Conservation (phyloP, 2,329 filamentous ascomycete genomes). For the Fusarium annulatum region DNA sequence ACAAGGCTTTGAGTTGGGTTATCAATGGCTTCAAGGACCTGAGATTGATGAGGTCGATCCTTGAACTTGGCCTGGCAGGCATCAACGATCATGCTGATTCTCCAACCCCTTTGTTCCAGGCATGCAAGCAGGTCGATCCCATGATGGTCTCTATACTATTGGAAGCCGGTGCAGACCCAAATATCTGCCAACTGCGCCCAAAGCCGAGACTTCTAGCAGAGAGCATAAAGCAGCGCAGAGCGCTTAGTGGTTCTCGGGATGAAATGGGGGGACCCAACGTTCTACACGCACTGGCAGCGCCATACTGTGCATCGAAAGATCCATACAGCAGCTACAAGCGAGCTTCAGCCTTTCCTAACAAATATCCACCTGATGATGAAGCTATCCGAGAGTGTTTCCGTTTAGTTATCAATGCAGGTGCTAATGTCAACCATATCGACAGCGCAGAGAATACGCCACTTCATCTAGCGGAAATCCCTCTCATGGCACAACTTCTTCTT, state of each 20-base stretch:
- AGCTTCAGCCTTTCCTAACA: background rate
- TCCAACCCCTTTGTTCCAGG: background rate
- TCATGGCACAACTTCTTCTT: background rate
- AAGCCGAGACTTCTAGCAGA: no score
- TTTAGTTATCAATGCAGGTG: background rate
- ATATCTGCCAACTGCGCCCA: background rate
- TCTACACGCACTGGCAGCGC: background rate
- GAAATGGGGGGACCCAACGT: background rate
- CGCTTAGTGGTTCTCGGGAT: background rate
- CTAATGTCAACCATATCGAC: background rate
- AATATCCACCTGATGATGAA: background rate
- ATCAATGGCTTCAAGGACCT: background rate
- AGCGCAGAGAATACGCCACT: background rate
- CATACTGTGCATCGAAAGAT: background rate
- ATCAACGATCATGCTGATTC: background rate
- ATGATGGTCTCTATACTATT: background rate
- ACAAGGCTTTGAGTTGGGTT: background rate
- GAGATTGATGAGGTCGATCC: rapidly evolving
- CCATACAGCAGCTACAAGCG: background rate
- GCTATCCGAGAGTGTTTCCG: background rate
- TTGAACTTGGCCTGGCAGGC: background rate
- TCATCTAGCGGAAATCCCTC: background rate
- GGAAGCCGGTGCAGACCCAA: background rate
- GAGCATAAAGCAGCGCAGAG: no score
- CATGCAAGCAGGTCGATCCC: background rate